Conservation (phyloP, 768 basidiomycete genomes). For the Suillus bovinus region DNA sequence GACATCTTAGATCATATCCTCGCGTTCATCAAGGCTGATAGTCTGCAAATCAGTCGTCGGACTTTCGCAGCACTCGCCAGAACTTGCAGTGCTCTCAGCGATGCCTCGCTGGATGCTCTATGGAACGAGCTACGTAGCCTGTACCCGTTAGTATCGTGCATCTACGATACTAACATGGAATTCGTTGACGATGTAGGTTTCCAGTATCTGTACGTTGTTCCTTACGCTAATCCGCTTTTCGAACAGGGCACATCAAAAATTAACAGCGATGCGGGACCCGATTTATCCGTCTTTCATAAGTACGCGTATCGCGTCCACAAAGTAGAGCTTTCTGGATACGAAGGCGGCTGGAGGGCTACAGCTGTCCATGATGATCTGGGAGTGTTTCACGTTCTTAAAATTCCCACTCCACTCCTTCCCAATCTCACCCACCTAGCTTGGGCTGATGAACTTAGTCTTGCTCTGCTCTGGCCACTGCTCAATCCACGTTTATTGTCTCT, state of each 20-base stretch:
- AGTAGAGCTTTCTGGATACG: background rate
- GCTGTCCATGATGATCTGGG: background rate
- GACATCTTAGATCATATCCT: background rate
- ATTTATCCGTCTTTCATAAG: background rate
- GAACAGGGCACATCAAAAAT: background rate
- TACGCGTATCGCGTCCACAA: slow-evolving; percentile 1
- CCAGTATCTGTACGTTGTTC: background rate
- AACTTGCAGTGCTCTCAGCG: background rate
- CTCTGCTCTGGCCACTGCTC: background rate
- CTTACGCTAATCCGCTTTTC: background rate
- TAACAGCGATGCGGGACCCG: background rate
- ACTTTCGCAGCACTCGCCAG: background rate
- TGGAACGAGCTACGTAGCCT: background rate
- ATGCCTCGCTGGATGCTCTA: background rate
- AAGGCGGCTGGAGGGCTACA: background rate
- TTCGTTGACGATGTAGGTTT: background rate
- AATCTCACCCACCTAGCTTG: background rate
- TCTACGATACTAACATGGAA: background rate
- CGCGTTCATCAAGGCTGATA: background rate
- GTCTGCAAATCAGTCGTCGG: background rate
- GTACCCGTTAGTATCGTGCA: background rate
- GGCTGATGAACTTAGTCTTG: background rate
- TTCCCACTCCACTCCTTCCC: slow-evolving; percentile 2
- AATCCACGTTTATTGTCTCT: slow-evolving; percentile 2
- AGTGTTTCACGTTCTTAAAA: background rate